Evolutionary conservation across 2,329 filamentous ascomycete genomes (phyloP).

Genomic region (Aureobasidium musti): DNA sequence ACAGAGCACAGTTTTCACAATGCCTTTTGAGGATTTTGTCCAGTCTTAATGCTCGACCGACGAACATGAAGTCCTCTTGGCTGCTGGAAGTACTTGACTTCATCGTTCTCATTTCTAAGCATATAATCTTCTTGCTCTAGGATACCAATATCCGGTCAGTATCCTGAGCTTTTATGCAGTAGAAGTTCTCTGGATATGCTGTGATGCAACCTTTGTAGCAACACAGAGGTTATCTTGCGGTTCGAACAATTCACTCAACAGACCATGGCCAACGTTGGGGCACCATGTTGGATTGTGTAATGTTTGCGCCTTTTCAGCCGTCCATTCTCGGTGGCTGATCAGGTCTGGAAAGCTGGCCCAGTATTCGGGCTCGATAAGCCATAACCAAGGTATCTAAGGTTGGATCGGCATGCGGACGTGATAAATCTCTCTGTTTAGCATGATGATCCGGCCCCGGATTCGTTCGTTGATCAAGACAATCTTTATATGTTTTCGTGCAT

Average conservation of each 20-base stretch:
- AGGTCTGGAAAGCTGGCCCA: neutral
- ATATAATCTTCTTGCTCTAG: neutral
- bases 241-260: neutral
- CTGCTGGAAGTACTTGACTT: neutral
- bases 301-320: neutral
- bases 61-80: neutral
- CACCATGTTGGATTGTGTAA: neutral
- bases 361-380: conserved; percentile 13
- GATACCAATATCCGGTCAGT: neutral
- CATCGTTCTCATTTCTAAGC: no score
- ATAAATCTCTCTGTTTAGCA: neutral
- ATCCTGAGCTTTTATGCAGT: neutral
- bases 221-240: neutral
- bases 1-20: neutral
- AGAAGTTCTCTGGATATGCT: neutral
- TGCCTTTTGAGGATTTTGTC: neutral
- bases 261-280: neutral
- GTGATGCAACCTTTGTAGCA: neutral
- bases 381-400: neutral
- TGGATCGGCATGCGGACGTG: neutral
- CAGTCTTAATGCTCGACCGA: neutral
- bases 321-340: neutral
- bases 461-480: neutral
- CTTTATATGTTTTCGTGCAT: neutral
- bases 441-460: conserved; percentile 1